Conservation (phyloP, 257 asterid species). For the Petunia axillaris region DNA sequence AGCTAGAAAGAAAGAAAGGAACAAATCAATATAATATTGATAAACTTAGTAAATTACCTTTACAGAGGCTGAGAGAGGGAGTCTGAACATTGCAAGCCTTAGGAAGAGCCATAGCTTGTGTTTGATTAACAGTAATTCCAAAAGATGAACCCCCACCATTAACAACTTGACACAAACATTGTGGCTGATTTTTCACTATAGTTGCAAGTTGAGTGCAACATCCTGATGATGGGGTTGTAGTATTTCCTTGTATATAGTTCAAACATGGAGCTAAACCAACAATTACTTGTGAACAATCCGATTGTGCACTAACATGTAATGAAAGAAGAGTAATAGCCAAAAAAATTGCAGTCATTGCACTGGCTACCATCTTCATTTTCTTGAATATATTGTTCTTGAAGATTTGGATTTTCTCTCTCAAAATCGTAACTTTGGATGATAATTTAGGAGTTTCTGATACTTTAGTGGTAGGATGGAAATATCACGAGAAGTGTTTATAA, state of each 20-base stretch:
- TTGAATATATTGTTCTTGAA: background rate
- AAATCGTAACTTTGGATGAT: background rate
- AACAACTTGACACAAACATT: slow-evolving; percentile 53
- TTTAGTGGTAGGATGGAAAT: background rate
- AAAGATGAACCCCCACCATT: slow-evolving; percentile 41
- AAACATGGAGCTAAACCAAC: slow-evolving; percentile 61
- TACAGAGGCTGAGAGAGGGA: slow-evolving; percentile 55
- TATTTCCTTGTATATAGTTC: slow-evolving; percentile 53
- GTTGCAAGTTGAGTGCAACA: slow-evolving; percentile 59
- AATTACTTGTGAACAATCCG: slow-evolving; percentile 46
- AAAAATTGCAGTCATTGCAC: slow-evolving; percentile 17
- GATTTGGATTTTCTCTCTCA: background rate
- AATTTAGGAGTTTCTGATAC: background rate
- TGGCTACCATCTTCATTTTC: slow-evolving; percentile 1
- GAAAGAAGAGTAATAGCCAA: slow-evolving; percentile 28
- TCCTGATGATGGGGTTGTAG: slow-evolving; percentile 49
- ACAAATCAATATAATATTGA: background rate
- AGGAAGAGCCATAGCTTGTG: slow-evolving; percentile 60
- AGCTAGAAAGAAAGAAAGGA: background rate
- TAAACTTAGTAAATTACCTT: slow-evolving; percentile 33
- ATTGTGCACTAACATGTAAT: slow-evolving; percentile 40
- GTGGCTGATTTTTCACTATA: slow-evolving; percentile 51
- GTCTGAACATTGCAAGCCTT: slow-evolving; percentile 54
- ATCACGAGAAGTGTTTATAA: slow-evolving; percentile 28
- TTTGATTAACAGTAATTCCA: slow-evolving; percentile 53